phyloP scores from a whole-genome alignment of 768 basidiomycete species.

The Austroboletus eburneus region DNA sequence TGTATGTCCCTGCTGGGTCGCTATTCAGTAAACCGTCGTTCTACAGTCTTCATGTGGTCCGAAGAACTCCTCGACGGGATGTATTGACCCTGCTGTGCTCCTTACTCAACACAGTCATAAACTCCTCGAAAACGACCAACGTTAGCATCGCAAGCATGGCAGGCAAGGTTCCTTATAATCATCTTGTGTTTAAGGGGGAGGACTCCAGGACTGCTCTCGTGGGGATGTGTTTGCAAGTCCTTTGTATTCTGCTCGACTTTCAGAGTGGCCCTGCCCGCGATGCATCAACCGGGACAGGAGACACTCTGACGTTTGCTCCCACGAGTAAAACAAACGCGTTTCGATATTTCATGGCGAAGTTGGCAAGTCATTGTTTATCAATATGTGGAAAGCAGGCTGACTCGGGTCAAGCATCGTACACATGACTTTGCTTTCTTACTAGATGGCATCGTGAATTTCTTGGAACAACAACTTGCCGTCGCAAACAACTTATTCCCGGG shows the following conservation, averaged over 20 bases:
- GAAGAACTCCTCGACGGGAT: slow-evolving; percentile 70
- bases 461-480: slow-evolving; percentile 73
- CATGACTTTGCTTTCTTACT: slow-evolving; percentile 87
- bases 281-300: slow-evolving; percentile 36
- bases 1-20: slow-evolving; percentile 70
- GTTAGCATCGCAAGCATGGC: slow-evolving; percentile 65
- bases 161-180: slow-evolving; percentile 83
- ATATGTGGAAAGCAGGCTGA: slow-evolving; percentile 8
- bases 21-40: slow-evolving; percentile 70
- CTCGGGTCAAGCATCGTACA: slow-evolving; percentile 64
- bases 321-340: slow-evolving; percentile 80
- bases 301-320: slow-evolving; percentile 43
- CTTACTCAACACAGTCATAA: slow-evolving; percentile 85
- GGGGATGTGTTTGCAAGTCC: slow-evolving; percentile 68
- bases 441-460: slow-evolving; percentile 60
- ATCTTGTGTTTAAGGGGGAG: slow-evolving; percentile 86
- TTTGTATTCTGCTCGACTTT: slow-evolving; percentile 75
- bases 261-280: slow-evolving; percentile 75
- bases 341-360: slow-evolving; percentile 85
- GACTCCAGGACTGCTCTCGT: slow-evolving; percentile 72
- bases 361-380: slow-evolving; percentile 41
- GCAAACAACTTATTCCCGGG: slow-evolving; percentile 78
- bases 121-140: slow-evolving; percentile 48
- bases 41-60: slow-evolving; percentile 75
- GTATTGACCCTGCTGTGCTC: slow-evolving; percentile 94